Conservation (phyloP, 495 filamentous ascomycete genomes). For the Physcia stellaris region DNA sequence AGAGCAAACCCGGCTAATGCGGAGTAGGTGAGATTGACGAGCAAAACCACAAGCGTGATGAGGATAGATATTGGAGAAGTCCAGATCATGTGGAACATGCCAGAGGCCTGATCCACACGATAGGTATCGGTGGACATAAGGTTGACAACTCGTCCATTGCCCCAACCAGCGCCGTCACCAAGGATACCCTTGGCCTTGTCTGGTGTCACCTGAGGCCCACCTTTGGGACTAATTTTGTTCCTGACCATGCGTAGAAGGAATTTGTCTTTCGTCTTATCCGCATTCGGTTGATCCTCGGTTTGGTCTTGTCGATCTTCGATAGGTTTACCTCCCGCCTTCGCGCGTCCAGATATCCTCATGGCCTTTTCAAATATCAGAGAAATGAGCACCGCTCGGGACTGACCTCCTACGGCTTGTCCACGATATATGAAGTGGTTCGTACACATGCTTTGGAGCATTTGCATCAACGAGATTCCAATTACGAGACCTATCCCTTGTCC, state of each 20-base stretch:
- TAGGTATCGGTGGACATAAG: conserved; percentile 91
- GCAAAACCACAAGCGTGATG: conserved; percentile 60
- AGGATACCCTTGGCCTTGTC: conserved; percentile 31
- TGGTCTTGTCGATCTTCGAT: conserved; percentile 24
- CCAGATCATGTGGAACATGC: conserved; percentile 85
- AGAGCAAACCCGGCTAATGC: conserved; percentile 79
- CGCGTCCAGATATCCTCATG: conserved; percentile 66
- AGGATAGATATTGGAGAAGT: conserved; percentile 64
- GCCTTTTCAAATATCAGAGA: conserved; percentile 68
- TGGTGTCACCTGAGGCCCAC: conserved; percentile 17
- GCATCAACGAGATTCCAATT: conserved; percentile 64
- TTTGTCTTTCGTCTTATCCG: conserved; percentile 26
- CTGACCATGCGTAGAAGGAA: conserved; percentile 28
- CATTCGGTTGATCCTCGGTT: conserved; percentile 17
- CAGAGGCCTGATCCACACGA: conserved; percentile 70
- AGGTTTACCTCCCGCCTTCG: conserved; percentile 51
- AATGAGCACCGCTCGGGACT: conserved; percentile 60
- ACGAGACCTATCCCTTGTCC: conserved; percentile 58
- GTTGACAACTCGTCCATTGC: conserved; percentile 78
- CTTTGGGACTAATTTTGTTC: conserved; percentile 25
- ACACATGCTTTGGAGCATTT: conserved; percentile 54
- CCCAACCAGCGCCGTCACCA: conserved; percentile 69
- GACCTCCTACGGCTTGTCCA: conserved; percentile 68
- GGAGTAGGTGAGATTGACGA: conserved; percentile 79
- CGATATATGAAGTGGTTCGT: conserved; percentile 74